Conservation (phyloP, 2,329 filamentous ascomycete genomes). For the Xylaria sp. region DNA sequence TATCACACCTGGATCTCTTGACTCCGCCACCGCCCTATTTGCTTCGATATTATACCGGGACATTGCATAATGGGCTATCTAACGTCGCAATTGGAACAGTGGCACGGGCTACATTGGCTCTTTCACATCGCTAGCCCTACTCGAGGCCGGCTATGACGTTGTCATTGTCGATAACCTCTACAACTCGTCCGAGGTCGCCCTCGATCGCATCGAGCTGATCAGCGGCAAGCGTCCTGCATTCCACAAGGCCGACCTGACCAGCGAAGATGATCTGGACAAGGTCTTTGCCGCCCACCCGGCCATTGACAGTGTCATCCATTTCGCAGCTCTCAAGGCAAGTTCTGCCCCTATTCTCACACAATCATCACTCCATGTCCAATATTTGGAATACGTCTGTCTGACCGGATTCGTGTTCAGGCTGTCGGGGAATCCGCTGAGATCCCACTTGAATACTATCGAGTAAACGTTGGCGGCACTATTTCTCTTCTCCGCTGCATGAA, state of each 20-base stretch:
- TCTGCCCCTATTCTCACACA: neutral
- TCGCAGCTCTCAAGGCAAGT: conserved; percentile 91
- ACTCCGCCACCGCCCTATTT: neutral
- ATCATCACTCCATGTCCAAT: neutral
- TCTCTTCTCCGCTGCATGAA: conserved; percentile 87
- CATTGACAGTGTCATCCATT: conserved; percentile 99
- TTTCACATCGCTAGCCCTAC: conserved; percentile 91
- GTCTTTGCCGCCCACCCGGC: conserved; percentile 90
- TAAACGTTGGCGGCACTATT: conserved; percentile 95
- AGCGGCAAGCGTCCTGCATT: conserved; percentile 88
- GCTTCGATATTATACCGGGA: neutral
- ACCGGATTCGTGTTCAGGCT: conserved; percentile 66
- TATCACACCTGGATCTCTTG: neutral
- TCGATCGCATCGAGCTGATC: conserved; percentile 96
- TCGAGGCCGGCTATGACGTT: conserved; percentile 95
- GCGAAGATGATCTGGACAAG: conserved; percentile 83
- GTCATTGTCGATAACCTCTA: conserved; percentile 96
- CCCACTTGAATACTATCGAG: conserved; percentile 96
- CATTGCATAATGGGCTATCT: conserved; percentile 10
- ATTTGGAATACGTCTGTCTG: conserved; percentile 21
- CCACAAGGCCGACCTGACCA: conserved; percentile 87
- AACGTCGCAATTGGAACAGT: conserved; percentile 60
- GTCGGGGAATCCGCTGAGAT: conserved; percentile 95
- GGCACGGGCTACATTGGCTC: conserved; percentile 99
- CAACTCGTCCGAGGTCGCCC: conserved; percentile 91